Base-by-base conservation (phyloP, 1,284 basidiomycete genomes). In the Cryptococcus sp. region DNA sequence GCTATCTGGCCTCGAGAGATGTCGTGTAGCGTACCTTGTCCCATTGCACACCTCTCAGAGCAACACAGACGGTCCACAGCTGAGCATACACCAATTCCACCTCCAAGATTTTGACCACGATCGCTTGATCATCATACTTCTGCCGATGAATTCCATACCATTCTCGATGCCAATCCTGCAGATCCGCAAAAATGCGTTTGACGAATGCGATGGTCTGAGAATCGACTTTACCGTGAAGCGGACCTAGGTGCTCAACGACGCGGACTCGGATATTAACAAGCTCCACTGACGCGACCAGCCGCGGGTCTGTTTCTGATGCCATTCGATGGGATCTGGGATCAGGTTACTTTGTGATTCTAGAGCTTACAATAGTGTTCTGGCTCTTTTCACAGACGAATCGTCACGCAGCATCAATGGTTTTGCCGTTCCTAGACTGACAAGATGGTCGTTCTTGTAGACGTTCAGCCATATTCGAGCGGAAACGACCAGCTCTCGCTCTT, bases 391-490 rank as follows among this genome's bases (percentile, higher is more conserved):
- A 11, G 87, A 89, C 57, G 80, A 85, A 72, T 94, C 90, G 61
- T 93, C 91, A 45, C 90, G 83, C 37, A 96, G 78, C 47, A 94
- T 84, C 51, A 93, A 84, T 3, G 92, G 91, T 25, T 90, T 83
- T 32, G 91, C 91, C 1, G 88, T 93, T 2, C 90, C 91, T 48
- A 93, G 77, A 72, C 87, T 90, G 83, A 91, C 88, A 70, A 74
- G 61, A 37, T 73, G 69, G 42, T 75, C 73, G 45, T 74, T 66
- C 50, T 73, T 60, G 45, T 93, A 94, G 37, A 92, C 80, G 70
- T 90, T 92, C 55, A 94, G 79, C 92, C 91, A 96, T 54, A 94
- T 91, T 46, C 92, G 81, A 1, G 90, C 88, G 56, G 88, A 90
- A 9, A 93, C 85, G 47, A 93, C 89, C 24, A 94, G 79, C 66